Base-by-base conservation (phyloP, 2,329 filamentous ascomycete genomes). In the Trichoderma harzianum region DNA sequence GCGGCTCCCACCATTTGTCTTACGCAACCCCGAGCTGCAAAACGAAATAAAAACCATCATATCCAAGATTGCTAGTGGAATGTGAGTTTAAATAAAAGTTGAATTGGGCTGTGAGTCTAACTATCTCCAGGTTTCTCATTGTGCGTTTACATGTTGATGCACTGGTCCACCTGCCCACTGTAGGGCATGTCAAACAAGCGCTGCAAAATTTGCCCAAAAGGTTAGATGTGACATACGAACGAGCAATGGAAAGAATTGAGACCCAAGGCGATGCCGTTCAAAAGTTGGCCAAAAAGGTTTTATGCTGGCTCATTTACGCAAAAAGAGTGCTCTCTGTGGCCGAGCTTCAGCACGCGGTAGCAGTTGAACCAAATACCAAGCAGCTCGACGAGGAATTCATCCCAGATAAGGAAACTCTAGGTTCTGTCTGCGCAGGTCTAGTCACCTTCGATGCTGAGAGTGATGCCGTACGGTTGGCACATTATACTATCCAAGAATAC, bases 191-290 rank as follows among this genome's bases (percentile, higher is more conserved):
- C n/a, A 63, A 32, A 24, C 8, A 18, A 32, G 69, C 61, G 7
- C 11, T 71, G 32, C 21, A 18, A n/a, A 43, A 26, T 4, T 26
- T 66, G 14, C 63, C 63, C 5, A 8, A 14, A 10, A 34, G 14
- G 1, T 30, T 66, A 0, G 30, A 28, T 10, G 10, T 26, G 28
- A 66, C 16, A 26, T 66, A 66, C 6, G 12, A 55, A 3, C 66
- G 63, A 64, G 66, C 70, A 30, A 62, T 72, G n/a, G 30, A 16
- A 12, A 63, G 70, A 21, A 72, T 72, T 28, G 57, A 64, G 18
- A 24, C 21, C 5, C 66, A 70, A 24, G 34, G 51, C 5, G 18
- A 39, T 26, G 16, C 30, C n/a, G 10, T 63, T 2, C 7, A 28
- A 7, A n/a, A 58, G 8, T 16, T 72, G 3, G 70, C 66, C 6